Conservation (phyloP, 192 early-diverging fungal genomes). For the Backusella westeae region DNA sequence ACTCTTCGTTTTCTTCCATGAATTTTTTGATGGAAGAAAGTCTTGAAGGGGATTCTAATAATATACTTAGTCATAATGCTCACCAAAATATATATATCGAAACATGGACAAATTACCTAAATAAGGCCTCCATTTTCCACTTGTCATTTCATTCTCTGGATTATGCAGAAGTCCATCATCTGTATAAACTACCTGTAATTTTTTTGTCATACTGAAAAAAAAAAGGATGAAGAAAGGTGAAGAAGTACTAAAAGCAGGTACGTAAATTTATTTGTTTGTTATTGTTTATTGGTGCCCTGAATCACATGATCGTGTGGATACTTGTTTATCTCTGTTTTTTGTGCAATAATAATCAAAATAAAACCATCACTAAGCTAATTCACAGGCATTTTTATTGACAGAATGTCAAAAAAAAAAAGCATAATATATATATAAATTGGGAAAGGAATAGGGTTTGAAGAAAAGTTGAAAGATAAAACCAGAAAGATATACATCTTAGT, state of each 20-base stretch:
- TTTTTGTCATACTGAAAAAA: neutral
- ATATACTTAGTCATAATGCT: neutral
- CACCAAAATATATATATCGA: neutral
- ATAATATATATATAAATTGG: neutral
- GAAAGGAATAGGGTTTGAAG: neutral
- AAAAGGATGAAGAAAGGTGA: neutral
- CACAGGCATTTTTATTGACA: neutral
- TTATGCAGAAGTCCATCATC: slow-evolving; percentile 17
- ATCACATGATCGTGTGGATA: slow-evolving; percentile 10
- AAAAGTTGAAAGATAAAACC: neutral
- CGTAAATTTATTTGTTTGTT: neutral
- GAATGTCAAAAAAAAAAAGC: neutral
- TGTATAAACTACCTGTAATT: slow-evolving; percentile 15
- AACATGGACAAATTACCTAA: slow-evolving; percentile 1
- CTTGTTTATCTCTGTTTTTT: neutral
- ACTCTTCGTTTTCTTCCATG: slow-evolving; percentile 9
- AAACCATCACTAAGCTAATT: neutral
- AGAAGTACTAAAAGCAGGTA: neutral
- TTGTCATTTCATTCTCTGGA: slow-evolving; percentile 6
- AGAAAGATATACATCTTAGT: neutral
- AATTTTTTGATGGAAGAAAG: slow-evolving; percentile 21
- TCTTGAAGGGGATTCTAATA: slow-evolving; percentile 21
- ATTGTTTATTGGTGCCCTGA: neutral
- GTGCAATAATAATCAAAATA: neutral
- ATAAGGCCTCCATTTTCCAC: slow-evolving; percentile 9